Evolutionary conservation across 2,329 filamentous ascomycete genomes (phyloP), one percentile per base, ranked within the genome.

Genomic region (Lasiodiplodia theobromae): DNA sequence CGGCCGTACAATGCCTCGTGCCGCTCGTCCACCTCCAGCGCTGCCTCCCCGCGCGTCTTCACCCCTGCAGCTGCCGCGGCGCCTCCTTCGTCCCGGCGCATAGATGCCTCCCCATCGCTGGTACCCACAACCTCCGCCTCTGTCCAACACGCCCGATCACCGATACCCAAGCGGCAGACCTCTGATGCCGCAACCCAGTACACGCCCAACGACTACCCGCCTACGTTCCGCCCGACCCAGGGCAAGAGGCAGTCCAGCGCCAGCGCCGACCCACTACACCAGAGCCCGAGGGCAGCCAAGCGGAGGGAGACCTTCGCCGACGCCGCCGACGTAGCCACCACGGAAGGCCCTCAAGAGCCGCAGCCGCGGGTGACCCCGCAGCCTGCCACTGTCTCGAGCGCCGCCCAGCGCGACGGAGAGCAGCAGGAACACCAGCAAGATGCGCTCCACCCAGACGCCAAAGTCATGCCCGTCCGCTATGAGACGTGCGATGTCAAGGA

Each of bases 401-500:
- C 60, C 31, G 7, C 25, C 44, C 60, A 64, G 60, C 28, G 25
- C 28, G 60, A 52, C 25, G 56, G n/a, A 28, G 47, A 28, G 44
- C 54, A 60, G 49, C 40, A 56, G 28, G 16, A 28, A 3, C 38
- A 57, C 34, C 51, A 31, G 64, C 64, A 66, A n/a, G 66, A 40
- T n/a, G 66, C 73, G 68, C 53, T 40, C 28, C 74, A 75, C 68
- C 80, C 82, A 16, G 81, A 83, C 3, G 80, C 79, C 2, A 89
- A 88, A 75, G 73, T 85, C 68, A 86, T 96, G 76, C 92, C 96
- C 0, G 80, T 86, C 69, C 86, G 86, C 74, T 99, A 99, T 79
- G 93, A 97, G 79, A 83, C 89, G 12, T 97, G 93, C 77, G 85
- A 91, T 49, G 88, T 92, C 10, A 92, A 94, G 75, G 94, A 97